These are phyloP conservation scores for Sugiyamaella japonica DNA, from an alignment of 1,139 yeast genomes.

Conservation along the genomic window DNA sequence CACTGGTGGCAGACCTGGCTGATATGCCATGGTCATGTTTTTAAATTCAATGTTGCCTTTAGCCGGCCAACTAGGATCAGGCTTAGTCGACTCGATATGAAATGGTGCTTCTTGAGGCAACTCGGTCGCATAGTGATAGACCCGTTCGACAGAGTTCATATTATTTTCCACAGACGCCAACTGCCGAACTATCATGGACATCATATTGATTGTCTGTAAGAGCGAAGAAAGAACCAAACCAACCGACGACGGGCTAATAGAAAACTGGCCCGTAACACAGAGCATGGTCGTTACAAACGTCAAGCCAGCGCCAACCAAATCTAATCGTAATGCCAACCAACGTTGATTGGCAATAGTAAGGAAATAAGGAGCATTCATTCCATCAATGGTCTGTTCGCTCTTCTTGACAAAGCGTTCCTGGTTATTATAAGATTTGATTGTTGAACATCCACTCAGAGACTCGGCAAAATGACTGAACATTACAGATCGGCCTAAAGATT, in stretches of 20 bases:
- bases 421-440: slow-evolving; percentile 64
- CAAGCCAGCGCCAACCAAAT: slow-evolving; percentile 50
- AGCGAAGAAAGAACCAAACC: slow-evolving; percentile 65
- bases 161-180: slow-evolving; percentile 74
- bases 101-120: slow-evolving; percentile 63
- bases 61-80: slow-evolving; percentile 70
- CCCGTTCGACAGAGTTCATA: slow-evolving; percentile 83
- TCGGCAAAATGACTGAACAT: slow-evolving; percentile 81
- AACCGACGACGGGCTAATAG: slow-evolving; percentile 61
- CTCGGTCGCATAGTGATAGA: slow-evolving; percentile 67
- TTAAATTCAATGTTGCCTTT: slow-evolving; percentile 58
- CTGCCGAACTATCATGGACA: slow-evolving; percentile 45
- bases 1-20: slow-evolving; percentile 74
- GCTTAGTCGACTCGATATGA: slow-evolving; percentile 54
- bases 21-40: slow-evolving; percentile 64
- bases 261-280: slow-evolving; percentile 63
- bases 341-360: slow-evolving; percentile 69
- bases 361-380: slow-evolving; percentile 71
- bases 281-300: slow-evolving; percentile 54
- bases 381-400: slow-evolving; percentile 54
- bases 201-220: slow-evolving; percentile 33
- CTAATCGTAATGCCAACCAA: slow-evolving; percentile 72
- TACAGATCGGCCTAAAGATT: slow-evolving; percentile 70
- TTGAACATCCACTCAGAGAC: slow-evolving; percentile 65
- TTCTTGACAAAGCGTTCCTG: slow-evolving; percentile 50